Conservation (phyloP, 768 basidiomycete genomes). For the Hydnum rufescens region DNA sequence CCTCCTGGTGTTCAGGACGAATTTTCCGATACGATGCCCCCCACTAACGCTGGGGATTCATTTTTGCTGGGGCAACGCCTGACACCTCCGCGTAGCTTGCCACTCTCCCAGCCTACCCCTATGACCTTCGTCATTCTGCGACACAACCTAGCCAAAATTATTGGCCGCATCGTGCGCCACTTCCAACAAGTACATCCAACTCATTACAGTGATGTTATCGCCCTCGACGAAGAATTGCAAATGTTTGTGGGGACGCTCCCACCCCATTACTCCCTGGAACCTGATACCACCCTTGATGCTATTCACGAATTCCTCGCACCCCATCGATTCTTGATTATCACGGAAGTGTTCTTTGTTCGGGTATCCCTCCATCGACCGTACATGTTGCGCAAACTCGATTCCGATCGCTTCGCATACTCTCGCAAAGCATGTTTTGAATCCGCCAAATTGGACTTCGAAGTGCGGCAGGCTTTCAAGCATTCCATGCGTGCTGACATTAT, state of each 20-base stretch:
- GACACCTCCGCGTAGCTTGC: constrained; percentile 12
- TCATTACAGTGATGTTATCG: constrained; percentile 66
- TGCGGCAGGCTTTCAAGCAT: constrained; percentile 49
- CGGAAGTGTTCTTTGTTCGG: constrained; percentile 74
- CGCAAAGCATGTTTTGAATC: constrained; percentile 79
- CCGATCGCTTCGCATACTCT: constrained; percentile 65
- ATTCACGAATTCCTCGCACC: constrained; percentile 44
- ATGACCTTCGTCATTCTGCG: constrained; percentile 82
- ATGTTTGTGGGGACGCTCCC: constrained; percentile 60
- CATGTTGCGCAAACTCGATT: constrained; percentile 55
- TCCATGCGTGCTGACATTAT: constrained; percentile 40
- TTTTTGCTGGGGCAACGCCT: constrained; percentile 6
- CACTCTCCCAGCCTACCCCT: constrained; percentile 41
- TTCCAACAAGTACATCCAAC: constrained; percentile 72
- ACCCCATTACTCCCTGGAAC: constrained; percentile 53
- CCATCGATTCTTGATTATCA: constrained; percentile 76
- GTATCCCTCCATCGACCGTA: constrained; percentile 78
- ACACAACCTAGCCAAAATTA: constrained; percentile 62
- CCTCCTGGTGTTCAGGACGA: constrained; percentile 66
- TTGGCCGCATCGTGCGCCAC: constrained; percentile 80
- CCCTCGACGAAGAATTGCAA: constrained; percentile 66
- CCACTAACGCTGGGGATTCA: constrained; percentile 46
- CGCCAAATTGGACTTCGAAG: constrained; percentile 67
- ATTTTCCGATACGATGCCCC: constrained; percentile 65
- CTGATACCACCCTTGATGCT: constrained; percentile 61